These are phyloP conservation scores for Myxozyma mucilagina DNA, from an alignment of 805 yeast genomes.

Conservation along the genomic window DNA sequence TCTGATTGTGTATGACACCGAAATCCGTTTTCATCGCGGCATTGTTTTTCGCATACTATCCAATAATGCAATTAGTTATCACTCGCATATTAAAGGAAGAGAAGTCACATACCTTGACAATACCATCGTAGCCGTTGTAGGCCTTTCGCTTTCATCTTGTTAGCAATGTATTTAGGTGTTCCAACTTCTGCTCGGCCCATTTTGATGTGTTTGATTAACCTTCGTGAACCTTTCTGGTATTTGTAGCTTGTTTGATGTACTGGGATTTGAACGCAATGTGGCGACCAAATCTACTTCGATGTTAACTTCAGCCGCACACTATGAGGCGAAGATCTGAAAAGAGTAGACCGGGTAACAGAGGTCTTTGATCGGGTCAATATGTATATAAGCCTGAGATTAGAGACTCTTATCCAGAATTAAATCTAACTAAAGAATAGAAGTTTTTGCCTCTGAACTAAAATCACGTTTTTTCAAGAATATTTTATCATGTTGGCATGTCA, in stretches of 20 bases:
- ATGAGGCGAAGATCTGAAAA: too few species aligned
- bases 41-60: constrained; percentile 78
- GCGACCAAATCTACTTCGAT: too few species aligned
- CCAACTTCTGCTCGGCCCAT: constrained; percentile 65
- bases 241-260: too few species aligned
- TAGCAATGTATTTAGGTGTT: constrained; percentile 69
- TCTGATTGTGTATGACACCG: constrained; percentile 85
- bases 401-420: not conserved
- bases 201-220: not conserved
- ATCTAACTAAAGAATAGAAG: not conserved
- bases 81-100: not conserved
- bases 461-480: not conserved
- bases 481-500: too few species aligned
- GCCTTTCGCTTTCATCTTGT: constrained; percentile 77
- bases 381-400: not conserved
- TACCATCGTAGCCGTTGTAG: constrained; percentile 83
- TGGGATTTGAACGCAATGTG: too few species aligned
- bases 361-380: too few species aligned
- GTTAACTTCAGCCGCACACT: too few species aligned
- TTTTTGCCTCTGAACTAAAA: not conserved
- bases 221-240: not conserved
- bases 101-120: constrained; percentile 53
- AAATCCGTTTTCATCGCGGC: constrained; percentile 95
- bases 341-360: too few species aligned
- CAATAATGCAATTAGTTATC: constrained; percentile 33